These are phyloP conservation scores for Aspergillus sparsus DNA, from an alignment of 495 filamentous ascomycete genomes.

Conservation along the genomic window DNA sequence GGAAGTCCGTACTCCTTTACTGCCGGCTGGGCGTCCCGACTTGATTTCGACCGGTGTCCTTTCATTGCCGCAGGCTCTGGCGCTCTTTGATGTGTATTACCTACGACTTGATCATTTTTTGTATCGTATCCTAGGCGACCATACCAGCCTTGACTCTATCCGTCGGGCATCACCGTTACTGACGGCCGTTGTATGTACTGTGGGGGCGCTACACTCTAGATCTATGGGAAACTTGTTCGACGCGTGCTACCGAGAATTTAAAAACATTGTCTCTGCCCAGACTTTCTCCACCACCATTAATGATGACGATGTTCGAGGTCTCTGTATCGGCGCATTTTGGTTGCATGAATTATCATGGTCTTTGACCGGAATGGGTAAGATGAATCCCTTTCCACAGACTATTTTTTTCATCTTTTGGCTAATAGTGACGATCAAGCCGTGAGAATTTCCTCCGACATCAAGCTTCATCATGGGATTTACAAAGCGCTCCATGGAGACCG, in stretches of 20 bases:
- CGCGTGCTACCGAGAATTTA: constrained; percentile 32
- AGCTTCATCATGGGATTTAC: constrained; percentile 36
- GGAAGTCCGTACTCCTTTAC: neutral
- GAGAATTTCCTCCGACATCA: constrained; percentile 31
- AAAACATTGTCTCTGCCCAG: constrained; percentile 23
- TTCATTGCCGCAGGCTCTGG: neutral
- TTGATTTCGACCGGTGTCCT: constrained; percentile 3
- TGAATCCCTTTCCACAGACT: neutral
- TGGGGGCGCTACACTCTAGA: constrained; percentile 33
- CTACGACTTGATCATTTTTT: constrained; percentile 38
- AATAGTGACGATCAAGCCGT: constrained; percentile 23
- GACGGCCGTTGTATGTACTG: constrained; percentile 35
- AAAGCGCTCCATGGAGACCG: constrained; percentile 33
- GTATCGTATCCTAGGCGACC: constrained; percentile 39
- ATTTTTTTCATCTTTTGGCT: neutral
- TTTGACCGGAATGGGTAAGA: constrained; percentile 25
- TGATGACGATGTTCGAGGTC: constrained; percentile 34
- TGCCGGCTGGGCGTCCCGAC: neutral
- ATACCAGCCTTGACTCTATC: constrained; percentile 29
- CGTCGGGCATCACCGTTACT: constrained; percentile 32
- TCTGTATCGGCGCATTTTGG: constrained; percentile 43
- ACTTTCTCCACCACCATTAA: constrained; percentile 27
- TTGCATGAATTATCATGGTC: constrained; percentile 37
- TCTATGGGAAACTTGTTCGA: constrained; percentile 29
- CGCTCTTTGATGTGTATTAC: constrained; percentile 24